Conservation (phyloP, 1,139 yeast species). For the Saccharomyces hybrid region DNA sequence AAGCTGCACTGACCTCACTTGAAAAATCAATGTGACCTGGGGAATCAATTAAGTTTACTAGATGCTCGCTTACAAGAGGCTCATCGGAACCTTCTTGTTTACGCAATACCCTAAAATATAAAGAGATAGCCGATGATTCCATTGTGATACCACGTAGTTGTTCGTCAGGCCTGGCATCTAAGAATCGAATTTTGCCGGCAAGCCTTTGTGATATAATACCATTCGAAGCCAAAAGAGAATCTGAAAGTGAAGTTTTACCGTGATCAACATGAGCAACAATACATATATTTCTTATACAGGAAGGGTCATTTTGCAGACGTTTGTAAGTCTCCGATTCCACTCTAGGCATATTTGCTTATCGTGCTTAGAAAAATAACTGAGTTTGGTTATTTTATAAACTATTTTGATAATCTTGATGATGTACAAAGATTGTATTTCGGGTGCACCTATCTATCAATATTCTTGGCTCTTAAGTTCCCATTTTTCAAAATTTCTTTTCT, state of each 20-base stretch:
- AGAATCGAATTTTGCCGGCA: conserved; percentile 90
- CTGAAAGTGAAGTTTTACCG: conserved; percentile 93
- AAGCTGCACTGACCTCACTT: conserved; percentile 91
- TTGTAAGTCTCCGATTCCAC: conserved; percentile 56
- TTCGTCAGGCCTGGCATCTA: conserved; percentile 93
- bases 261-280: conserved; percentile 98
- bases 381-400: neutral
- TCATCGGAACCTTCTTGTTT: conserved; percentile 37
- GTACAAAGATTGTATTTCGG: neutral
- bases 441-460: neutral
- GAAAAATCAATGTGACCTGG: conserved; percentile 98
- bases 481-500: neutral
- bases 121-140: conserved; percentile 91
- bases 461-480: neutral
- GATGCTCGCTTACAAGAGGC: conserved; percentile 57
- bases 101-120: conserved; percentile 64
- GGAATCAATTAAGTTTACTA: conserved; percentile 89
- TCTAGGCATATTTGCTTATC: conserved; percentile 24
- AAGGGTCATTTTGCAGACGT: conserved; percentile 60
- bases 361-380: neutral
- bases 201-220: conserved; percentile 91
- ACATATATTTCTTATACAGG: conserved; percentile 77
- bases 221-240: conserved; percentile 85
- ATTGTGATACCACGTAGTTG: conserved; percentile 94
- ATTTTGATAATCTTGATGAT: conserved; percentile 9